Base-by-base conservation (phyloP, 2,329 filamentous ascomycete genomes). In the Fusarium metavorans region DNA sequence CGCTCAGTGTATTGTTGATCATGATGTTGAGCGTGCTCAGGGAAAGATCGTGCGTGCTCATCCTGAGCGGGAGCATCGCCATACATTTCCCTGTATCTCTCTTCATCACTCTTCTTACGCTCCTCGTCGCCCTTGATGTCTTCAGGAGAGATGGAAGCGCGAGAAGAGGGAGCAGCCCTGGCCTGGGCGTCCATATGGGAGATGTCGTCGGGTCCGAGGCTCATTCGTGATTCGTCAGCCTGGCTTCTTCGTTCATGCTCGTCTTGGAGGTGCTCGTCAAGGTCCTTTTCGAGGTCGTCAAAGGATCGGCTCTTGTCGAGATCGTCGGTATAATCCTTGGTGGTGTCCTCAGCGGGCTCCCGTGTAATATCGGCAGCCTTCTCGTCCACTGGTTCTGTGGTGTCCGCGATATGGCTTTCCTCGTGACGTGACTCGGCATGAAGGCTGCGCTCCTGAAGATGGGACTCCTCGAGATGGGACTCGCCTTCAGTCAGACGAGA, bases 51-150 rank as follows among this genome's bases (percentile, higher is more conserved):
- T 6, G 62, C 48, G 23, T 71, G 50, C 50, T 67, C 58, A 5
- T 73, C 50, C 3, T 59, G 30, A 32, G 68, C 63, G 23, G 65
- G 27, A 48, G 77, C 39, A 25, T 75, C 64, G 7, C 77, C 74
- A 30, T 91, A 90, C 23, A 88, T 88, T 70, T 91, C 89, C 6
- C 88, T 84, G 35, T 88, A 80, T 3, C 88, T 84, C 60, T 88
- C 87, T 70, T 89, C 87, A 2, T 90, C 88, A 3, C 81, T 81
- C 13, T 79, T 79, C 3, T 82, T 83, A 11, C 83, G 84, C 27
- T 84, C 81, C n/a, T 82, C 63, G 9, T 66, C 63, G 2, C 34
- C 37, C 45, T 61, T 70, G 16, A 54, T 64, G 4, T 34, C 60
- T 35, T 74, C 74, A 5, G 68, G 67, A 20, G 67, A 56, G 18